phyloP scores from a whole-genome alignment of 2,329 filamentous ascomycete species.

The Elsinoe perseae region DNA sequence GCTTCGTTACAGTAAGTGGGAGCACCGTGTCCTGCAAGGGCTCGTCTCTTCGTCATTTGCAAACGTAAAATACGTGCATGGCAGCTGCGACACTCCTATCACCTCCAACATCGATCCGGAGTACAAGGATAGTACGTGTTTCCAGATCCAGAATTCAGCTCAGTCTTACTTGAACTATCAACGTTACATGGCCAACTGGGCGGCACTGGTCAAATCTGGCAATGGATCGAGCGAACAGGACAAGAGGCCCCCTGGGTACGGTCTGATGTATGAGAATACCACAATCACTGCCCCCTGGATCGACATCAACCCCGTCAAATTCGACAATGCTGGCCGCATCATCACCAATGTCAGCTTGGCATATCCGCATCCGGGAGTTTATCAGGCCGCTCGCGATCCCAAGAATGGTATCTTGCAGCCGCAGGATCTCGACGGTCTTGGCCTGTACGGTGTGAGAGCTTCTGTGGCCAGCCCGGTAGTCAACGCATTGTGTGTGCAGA shows the following conservation, averaged over 20 bases:
- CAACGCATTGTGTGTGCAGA: conserved; percentile 65
- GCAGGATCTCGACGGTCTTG: conserved; percentile 51
- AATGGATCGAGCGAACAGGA: conserved; percentile 38
- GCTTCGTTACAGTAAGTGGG: conserved; percentile 51
- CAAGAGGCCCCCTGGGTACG: conserved; percentile 52
- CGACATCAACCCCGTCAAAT: conserved; percentile 48
- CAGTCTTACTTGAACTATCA: conserved; percentile 63
- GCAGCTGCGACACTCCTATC: conserved; percentile 57
- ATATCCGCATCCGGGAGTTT: conserved; percentile 66
- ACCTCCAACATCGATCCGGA: conserved; percentile 33
- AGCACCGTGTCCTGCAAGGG: conserved; percentile 46
- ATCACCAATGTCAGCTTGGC: conserved; percentile 71
- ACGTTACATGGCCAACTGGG: conserved; percentile 53
- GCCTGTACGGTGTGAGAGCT: conserved; percentile 60
- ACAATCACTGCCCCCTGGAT: conserved; percentile 65
- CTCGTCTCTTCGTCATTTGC: conserved; percentile 55
- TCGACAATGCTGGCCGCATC: conserved; percentile 51
- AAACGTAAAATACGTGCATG: conserved; percentile 50
- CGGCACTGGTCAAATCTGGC: conserved; percentile 37
- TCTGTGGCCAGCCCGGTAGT: conserved; percentile 62
- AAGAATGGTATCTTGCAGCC: conserved; percentile 65
- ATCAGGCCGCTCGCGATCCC: conserved; percentile 53
- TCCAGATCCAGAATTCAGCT: conserved; percentile 62
- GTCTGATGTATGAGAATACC: conserved; percentile 63
- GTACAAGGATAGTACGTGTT: conserved; percentile 49